Percentiles rank a stretch among this genome's conserved stretches.
Evolutionary conservation across 257 asterid genomes (phyloP).

Genomic region (Solanum paucissectum): DNA sequence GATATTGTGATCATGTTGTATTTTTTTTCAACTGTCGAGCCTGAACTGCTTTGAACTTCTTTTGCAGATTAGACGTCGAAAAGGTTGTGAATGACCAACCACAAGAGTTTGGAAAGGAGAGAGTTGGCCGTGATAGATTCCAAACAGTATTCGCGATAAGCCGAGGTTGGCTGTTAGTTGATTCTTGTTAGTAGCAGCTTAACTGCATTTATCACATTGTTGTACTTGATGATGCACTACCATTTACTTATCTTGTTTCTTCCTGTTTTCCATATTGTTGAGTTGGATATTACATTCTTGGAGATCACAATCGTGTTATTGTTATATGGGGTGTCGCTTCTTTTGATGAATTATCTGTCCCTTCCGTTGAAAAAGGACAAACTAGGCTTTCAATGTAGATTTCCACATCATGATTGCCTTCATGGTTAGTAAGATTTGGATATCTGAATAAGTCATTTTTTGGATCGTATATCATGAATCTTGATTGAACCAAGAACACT

Average conservation of each 20-base stretch:
- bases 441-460: neutral
- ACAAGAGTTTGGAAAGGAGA: conserved; percentile 42
- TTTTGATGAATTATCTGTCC: too few relatives aligned
- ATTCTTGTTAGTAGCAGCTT: conserved; percentile 53
- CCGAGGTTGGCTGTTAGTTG: conserved; percentile 46
- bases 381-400: too few relatives aligned
- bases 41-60: too few relatives aligned
- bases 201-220: conserved; percentile 50
- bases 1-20: too few relatives aligned
- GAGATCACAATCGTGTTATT: too few relatives aligned
- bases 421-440: neutral
- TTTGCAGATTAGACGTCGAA: conserved; percentile 61
- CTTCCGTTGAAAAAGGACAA: too few relatives aligned
- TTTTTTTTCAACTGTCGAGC: too few relatives aligned
- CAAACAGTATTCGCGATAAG: conserved; percentile 16
- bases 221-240: neutral
- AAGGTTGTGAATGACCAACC: conserved; percentile 45
- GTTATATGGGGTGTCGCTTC: too few relatives aligned
- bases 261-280: neutral
- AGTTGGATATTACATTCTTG: neutral
- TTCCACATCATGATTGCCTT: too few relatives aligned
- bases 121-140: conserved; percentile 32
- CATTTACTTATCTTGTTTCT: neutral
- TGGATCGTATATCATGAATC: neutral
- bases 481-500: neutral